Evolutionary conservation across 2,329 filamentous ascomycete species (phyloP).

Genomic region (Calonectria pseudoreteaudii): DNA sequence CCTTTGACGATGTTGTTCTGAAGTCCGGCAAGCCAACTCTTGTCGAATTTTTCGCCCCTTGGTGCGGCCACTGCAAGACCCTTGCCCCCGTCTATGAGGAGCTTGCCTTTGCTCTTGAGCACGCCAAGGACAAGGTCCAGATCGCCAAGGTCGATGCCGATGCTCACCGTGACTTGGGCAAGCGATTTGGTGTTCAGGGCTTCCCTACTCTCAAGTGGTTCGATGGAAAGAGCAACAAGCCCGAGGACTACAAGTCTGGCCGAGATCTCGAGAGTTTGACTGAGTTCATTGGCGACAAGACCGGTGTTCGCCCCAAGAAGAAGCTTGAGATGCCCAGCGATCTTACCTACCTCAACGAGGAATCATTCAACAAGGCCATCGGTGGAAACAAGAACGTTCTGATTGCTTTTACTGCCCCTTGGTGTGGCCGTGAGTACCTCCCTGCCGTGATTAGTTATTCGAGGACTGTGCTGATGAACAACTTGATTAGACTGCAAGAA

Average conservation of each 20-base stretch:
- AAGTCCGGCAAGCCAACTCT: constrained; percentile 95
- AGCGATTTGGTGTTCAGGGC: constrained; percentile 88
- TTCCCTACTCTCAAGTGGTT: constrained; percentile 99
- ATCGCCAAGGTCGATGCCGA: constrained; percentile 98
- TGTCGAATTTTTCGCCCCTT: constrained; percentile 98
- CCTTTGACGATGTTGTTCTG: constrained; percentile 92
- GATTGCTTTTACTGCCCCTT: constrained; percentile 97
- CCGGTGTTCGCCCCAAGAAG: constrained; percentile 82
- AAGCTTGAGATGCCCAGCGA: constrained; percentile 79
- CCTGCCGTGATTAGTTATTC: background rate
- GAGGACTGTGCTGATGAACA: constrained; percentile 22
- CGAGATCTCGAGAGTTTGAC: constrained; percentile 88
- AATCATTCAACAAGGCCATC: constrained; percentile 80
- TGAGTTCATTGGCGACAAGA: constrained; percentile 87
- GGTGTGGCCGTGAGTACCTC: constrained; percentile 90
- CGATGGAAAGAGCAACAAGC: constrained; percentile 90
- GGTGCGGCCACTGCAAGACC: constrained; percentile 99
- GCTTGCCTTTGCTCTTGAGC: constrained; percentile 79
- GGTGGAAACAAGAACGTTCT: constrained; percentile 90
- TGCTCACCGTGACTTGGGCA: constrained; percentile 84
- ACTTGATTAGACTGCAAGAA: constrained; percentile 86
- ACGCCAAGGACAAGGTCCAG: constrained; percentile 77
- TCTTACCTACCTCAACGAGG: constrained; percentile 84
- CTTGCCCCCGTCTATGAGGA: constrained; percentile 96
- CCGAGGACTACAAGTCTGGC: constrained; percentile 86